A percentile compares a stretch with the other conserved stretches of the same genome.
phyloP scores from a whole-genome alignment of 805 yeast species.

The Teunomyces cretensis region DNA sequence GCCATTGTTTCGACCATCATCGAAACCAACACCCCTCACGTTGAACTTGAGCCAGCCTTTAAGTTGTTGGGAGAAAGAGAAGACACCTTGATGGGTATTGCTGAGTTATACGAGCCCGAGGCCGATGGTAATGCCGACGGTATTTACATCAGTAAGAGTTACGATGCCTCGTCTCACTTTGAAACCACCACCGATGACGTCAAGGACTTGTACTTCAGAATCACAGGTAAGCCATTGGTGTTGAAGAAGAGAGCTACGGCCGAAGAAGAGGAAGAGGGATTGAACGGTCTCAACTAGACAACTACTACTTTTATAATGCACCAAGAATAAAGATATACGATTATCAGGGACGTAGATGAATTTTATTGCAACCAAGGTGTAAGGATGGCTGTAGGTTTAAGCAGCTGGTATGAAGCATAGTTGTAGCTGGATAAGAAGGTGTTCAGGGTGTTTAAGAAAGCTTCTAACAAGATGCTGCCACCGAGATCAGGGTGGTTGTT shows the following conservation, averaged over 20 bases:
- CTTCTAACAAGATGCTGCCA: too few relatives aligned
- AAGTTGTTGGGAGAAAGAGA: constrained; percentile 76
- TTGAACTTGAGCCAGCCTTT: constrained; percentile 92
- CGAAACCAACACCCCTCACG: constrained; percentile 89
- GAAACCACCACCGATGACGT: constrained; percentile 97
- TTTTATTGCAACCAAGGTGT: too few relatives aligned
- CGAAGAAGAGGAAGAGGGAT: constrained; percentile 55
- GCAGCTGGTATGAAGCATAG: too few relatives aligned
- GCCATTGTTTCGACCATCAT: constrained; percentile 94
- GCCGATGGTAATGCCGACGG: constrained; percentile 80
- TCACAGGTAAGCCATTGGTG: constrained; percentile 89
- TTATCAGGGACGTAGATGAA: too few relatives aligned
- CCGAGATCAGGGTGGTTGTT: too few relatives aligned
- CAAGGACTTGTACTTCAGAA: constrained; percentile 87
- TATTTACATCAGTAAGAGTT: constrained; percentile 81
- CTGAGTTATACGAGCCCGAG: constrained; percentile 84
- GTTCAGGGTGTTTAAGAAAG: too few relatives aligned
- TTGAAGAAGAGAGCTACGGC: constrained; percentile 71
- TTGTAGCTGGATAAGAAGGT: too few relatives aligned
- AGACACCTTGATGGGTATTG: constrained; percentile 91
- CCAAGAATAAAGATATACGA: too few relatives aligned
- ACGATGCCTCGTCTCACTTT: constrained; percentile 93
- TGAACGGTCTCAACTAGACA: constrained; percentile 24
- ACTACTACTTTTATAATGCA: neutral
- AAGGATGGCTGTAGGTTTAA: too few relatives aligned